Conservation (phyloP, 768 basidiomycete species). For the Megacollybia marginata region DNA sequence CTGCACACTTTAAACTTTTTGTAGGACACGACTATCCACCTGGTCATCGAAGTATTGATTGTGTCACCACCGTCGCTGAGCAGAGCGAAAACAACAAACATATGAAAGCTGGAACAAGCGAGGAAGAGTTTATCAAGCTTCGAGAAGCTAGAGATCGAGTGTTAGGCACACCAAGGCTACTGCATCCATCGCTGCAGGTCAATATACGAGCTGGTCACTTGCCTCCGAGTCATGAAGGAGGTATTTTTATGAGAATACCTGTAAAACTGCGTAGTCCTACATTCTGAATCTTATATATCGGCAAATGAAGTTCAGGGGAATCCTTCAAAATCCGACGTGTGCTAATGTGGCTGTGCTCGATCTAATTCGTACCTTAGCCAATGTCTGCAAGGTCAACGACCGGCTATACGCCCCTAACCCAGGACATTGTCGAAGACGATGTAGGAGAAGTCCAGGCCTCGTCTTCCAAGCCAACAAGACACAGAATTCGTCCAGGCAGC, state of each 20-base stretch:
- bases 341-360: not conserved
- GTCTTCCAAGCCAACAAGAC: conserved; percentile 11
- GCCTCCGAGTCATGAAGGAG: conserved; percentile 1
- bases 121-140: conserved; percentile 20
- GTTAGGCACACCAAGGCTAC: conserved; percentile 23
- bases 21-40: conserved; percentile 32
- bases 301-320: not conserved
- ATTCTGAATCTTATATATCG: not conserved
- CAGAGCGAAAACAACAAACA: conserved; percentile 23
- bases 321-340: not conserved
- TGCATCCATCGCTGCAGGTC: conserved; percentile 27
- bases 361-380: not conserved
- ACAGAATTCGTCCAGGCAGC: conserved; percentile 43
- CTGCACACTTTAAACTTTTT: conserved; percentile 24
- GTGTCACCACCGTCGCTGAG: conserved; percentile 25
- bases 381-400: conserved; percentile 3
- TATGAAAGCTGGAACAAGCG: conserved; percentile 18
- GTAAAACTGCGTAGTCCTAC: not conserved
- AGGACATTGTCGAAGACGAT: conserved; percentile 32
- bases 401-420: conserved; percentile 41
- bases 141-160: conserved; percentile 23
- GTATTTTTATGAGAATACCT: conserved; percentile 2
- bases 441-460: conserved; percentile 23
- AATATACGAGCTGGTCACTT: conserved; percentile 28
- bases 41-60: conserved; percentile 13